These are phyloP conservation scores for Fremontodendron californicum DNA, from an alignment of 345 rosid genomes.

Conservation along the genomic window DNA sequence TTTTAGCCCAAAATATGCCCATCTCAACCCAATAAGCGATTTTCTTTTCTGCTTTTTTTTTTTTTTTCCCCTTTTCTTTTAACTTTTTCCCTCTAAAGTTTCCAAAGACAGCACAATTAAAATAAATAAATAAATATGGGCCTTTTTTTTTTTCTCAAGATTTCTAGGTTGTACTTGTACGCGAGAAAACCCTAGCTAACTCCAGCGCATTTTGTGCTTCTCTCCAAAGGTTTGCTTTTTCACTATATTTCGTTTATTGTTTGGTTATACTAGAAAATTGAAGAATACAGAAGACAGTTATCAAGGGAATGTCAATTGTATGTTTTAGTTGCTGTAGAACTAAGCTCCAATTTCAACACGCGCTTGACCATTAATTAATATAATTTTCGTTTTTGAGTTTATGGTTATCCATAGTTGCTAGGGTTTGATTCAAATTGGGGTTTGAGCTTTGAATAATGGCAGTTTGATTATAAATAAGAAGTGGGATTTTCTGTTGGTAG, in stretches of 20 bases:
- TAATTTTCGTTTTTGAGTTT: not conserved
- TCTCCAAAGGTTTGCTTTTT: slow-evolving; percentile 5
- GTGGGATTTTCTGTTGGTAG: not conserved
- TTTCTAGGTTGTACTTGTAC: not conserved
- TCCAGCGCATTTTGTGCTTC: not conserved
- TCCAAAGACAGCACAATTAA: too few relatives aligned
- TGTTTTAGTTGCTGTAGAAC: not conserved
- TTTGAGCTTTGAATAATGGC: not conserved
- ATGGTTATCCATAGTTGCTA: not conserved
- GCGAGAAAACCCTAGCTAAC: slow-evolving; percentile 5
- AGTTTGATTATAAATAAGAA: not conserved
- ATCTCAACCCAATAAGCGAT: not conserved
- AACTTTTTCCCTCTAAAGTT: too few relatives aligned
- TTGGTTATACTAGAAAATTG: not conserved
- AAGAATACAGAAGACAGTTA: not conserved
- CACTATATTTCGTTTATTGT: not conserved
- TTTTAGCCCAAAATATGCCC: not conserved
- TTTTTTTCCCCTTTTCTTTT: too few relatives aligned
- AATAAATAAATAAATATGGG: not conserved
- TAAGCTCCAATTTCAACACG: not conserved
- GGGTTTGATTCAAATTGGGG: not conserved
- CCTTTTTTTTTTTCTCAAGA: not conserved
- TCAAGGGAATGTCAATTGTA: not conserved
- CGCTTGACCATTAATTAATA: not conserved
- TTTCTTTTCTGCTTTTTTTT: not conserved